These are phyloP conservation scores for Lyophyllum decastes DNA, from an alignment of 768 basidiomycete genomes.

Conservation along the genomic window DNA sequence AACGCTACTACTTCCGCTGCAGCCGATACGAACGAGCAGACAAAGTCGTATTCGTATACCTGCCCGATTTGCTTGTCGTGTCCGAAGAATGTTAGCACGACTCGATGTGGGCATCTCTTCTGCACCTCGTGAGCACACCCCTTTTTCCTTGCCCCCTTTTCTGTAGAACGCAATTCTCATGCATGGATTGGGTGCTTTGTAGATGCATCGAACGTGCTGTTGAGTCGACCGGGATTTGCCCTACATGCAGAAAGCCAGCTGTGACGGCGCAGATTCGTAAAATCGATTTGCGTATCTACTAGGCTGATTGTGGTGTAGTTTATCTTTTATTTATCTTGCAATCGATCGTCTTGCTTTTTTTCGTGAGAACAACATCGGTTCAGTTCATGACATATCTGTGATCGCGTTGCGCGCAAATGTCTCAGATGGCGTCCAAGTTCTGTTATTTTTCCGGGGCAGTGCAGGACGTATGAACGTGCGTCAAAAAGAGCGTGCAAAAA, in stretches of 20 bases:
- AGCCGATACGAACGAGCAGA: neutral
- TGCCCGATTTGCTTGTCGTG: conserved; percentile 11
- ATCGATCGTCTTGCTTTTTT: too few relatives aligned
- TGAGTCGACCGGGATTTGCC: conserved; percentile 8
- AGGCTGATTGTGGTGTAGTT: neutral
- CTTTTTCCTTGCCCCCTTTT: neutral
- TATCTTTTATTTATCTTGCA: too few relatives aligned
- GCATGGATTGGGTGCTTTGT: too few relatives aligned
- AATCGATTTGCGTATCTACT: conserved; percentile 6
- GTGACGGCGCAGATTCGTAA: conserved; percentile 6
- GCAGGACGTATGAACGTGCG: too few relatives aligned
- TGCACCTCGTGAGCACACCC: conserved; percentile 11
- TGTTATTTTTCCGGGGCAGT: too few relatives aligned
- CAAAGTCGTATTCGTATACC: neutral
- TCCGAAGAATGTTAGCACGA: conserved; percentile 4
- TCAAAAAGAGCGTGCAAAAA: too few relatives aligned
- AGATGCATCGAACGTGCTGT: conserved; percentile 13
- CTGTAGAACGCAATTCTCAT: too few relatives aligned
- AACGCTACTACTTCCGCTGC: neutral
- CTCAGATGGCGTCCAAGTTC: too few relatives aligned
- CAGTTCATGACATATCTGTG: too few relatives aligned
- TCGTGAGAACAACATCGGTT: too few relatives aligned
- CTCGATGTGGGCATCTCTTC: conserved; percentile 15
- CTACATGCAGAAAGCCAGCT: conserved; percentile 8
- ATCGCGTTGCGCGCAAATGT: too few relatives aligned